phyloP scores from a whole-genome alignment of 371 early-diverging fungal species.

The Chytridium lagenaria region DNA sequence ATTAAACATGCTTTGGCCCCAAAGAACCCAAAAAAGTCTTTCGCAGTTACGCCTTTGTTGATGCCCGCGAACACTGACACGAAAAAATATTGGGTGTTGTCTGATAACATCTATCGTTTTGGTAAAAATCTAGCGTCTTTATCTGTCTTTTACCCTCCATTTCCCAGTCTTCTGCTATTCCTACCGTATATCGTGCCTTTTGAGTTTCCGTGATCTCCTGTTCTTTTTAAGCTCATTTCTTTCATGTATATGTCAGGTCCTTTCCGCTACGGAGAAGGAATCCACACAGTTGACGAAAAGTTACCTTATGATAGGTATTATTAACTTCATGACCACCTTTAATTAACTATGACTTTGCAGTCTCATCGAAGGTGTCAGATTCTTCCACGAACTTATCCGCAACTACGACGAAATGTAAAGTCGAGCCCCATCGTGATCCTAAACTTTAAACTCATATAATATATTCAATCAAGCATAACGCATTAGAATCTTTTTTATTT shows the following conservation, averaged over 20 bases:
- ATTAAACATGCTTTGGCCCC: constrained; percentile 22
- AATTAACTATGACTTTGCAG: too few relatives aligned
- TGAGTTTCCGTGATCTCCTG: too few relatives aligned
- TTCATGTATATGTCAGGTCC: constrained; percentile 5
- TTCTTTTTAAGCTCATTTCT: not conserved
- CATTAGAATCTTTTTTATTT: too few relatives aligned
- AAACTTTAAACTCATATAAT: too few relatives aligned
- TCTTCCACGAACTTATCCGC: constrained; percentile 48
- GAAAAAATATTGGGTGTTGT: constrained; percentile 38
- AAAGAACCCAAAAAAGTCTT: not conserved
- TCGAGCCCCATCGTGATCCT: not conserved
- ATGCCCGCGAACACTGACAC: constrained; percentile 52
- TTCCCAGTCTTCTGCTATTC: constrained; percentile 7
- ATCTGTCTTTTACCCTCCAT: too few relatives aligned
- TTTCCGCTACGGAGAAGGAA: constrained; percentile 23
- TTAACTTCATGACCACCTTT: too few relatives aligned
- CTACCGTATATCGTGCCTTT: too few relatives aligned
- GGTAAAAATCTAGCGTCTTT: too few relatives aligned
- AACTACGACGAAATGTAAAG: constrained; percentile 25
- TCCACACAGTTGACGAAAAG: constrained; percentile 50
- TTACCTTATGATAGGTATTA: constrained; percentile 22
- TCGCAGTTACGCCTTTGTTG: constrained; percentile 34
- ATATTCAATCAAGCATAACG: too few relatives aligned
- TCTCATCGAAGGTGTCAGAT: constrained; percentile 34
- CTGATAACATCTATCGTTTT: constrained; percentile 43